Percentiles rank a stretch among this genome's conserved stretches.
Evolutionary conservation across 2,329 filamentous ascomycete genomes (phyloP).

Genomic region (Penicillium paneum): DNA sequence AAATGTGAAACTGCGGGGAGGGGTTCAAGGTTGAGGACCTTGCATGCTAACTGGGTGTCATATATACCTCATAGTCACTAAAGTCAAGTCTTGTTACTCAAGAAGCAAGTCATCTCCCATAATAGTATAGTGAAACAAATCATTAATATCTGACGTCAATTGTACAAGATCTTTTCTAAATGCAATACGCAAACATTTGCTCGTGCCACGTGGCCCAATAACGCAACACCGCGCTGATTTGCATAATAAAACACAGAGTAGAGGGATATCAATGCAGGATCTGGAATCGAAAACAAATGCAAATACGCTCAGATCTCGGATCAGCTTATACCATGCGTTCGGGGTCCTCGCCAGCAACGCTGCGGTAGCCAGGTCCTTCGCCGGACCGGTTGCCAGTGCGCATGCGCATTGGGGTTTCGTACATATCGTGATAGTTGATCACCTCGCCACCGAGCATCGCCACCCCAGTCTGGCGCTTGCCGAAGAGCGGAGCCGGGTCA

Average conservation of each 20-base stretch:
- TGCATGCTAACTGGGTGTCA: neutral
- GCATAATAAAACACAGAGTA: slow-evolving; percentile 4
- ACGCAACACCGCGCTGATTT: slow-evolving; percentile 7
- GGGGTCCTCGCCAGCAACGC: slow-evolving; percentile 41
- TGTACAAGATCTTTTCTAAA: slow-evolving; percentile 18
- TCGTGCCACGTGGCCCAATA: slow-evolving; percentile 5
- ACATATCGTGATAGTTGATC: slow-evolving; percentile 86
- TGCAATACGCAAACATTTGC: slow-evolving; percentile 11
- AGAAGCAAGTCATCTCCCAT: neutral
- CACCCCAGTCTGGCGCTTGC: slow-evolving; percentile 67
- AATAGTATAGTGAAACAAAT: neutral
- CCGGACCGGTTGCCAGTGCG: slow-evolving; percentile 43
- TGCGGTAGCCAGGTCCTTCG: slow-evolving; percentile 58
- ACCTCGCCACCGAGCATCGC: slow-evolving; percentile 73
- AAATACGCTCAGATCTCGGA: neutral
- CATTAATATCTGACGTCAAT: slow-evolving; percentile 20
- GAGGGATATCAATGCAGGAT: slow-evolving; percentile 7
- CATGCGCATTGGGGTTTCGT: slow-evolving; percentile 76
- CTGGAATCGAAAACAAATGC: neutral
- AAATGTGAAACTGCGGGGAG: neutral
- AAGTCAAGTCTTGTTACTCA: neutral
- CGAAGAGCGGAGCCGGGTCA: slow-evolving; percentile 78
- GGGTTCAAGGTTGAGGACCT: neutral
- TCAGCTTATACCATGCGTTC: slow-evolving; percentile 29
- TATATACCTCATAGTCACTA: neutral